These are phyloP conservation scores for Pyrenophora teres DNA, from an alignment of 2,329 filamentous ascomycete genomes.

Conservation along the genomic window DNA sequence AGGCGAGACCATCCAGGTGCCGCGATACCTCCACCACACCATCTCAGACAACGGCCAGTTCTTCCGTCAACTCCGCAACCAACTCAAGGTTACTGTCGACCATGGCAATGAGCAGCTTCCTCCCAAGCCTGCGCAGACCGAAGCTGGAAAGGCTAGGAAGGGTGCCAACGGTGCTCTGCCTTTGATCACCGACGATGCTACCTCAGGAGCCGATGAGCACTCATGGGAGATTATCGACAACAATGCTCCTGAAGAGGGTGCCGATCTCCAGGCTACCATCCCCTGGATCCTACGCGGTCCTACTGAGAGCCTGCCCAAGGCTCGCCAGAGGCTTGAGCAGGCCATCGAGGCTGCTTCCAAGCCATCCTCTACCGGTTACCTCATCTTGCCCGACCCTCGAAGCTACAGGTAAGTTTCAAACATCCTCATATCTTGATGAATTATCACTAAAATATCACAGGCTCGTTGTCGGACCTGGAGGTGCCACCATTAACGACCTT, in stretches of 20 bases:
- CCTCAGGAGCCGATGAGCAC: conserved; percentile 64
- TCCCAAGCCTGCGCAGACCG: conserved; percentile 64
- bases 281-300: conserved; percentile 88
- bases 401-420: conserved; percentile 65
- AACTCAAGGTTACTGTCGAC: conserved; percentile 88
- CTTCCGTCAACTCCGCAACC: conserved; percentile 86
- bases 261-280: conserved; percentile 61
- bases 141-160: conserved; percentile 50
- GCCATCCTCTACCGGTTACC: conserved; percentile 77
- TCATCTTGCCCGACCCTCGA: conserved; percentile 85
- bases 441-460: conserved; percentile 43
- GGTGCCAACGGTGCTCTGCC: conserved; percentile 71
- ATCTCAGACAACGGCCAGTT: conserved; percentile 89
- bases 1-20: conserved; percentile 84
- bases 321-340: conserved; percentile 72
- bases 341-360: conserved; percentile 74
- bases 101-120: conserved; percentile 82
- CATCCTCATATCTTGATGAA: not conserved
- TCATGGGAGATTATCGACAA: conserved; percentile 83
- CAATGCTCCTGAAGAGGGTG: conserved; percentile 59
- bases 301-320: conserved; percentile 79
- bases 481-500: conserved; percentile 90
- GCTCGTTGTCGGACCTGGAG: conserved; percentile 85
- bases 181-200: conserved; percentile 84
- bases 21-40: conserved; percentile 78